phyloP scores from a whole-genome alignment of 1,284 basidiomycete genomes.

The Ceratobasidium sp. region DNA sequence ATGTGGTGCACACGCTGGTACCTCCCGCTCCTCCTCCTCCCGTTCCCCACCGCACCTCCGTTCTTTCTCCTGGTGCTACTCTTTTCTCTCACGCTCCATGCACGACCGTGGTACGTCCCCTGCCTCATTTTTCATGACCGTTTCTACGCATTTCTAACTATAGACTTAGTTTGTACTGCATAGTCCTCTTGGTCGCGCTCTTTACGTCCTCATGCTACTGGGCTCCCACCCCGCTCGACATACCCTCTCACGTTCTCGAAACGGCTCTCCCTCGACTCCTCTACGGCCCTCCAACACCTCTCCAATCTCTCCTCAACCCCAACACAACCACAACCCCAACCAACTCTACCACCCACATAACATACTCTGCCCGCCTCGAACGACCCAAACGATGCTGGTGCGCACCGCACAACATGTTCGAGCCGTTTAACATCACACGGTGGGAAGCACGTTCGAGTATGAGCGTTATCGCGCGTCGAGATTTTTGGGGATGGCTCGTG shows the following conservation, averaged over 20 bases:
- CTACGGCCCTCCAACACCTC: slow-evolving; percentile 68
- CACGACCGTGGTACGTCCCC: slow-evolving; percentile 77
- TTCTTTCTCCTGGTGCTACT: slow-evolving; percentile 81
- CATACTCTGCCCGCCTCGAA: slow-evolving; percentile 35
- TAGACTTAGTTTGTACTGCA: slow-evolving; percentile 79
- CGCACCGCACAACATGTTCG: slow-evolving; percentile 70
- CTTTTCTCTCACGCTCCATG: slow-evolving; percentile 79
- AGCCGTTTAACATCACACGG: slow-evolving; percentile 76
- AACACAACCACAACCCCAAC: slow-evolving; percentile 58
- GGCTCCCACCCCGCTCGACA: slow-evolving; percentile 73
- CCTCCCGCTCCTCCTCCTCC: slow-evolving; percentile 78
- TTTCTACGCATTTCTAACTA: slow-evolving; percentile 27
- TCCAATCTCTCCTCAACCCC: slow-evolving; percentile 76
- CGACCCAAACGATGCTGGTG: slow-evolving; percentile 76
- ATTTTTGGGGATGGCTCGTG: slow-evolving; percentile 44
- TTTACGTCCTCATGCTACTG: slow-evolving; percentile 88
- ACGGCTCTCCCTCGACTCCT: slow-evolving; percentile 66
- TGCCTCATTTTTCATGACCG: slow-evolving; percentile 42
- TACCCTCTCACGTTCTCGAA: slow-evolving; percentile 40
- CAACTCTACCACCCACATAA: slow-evolving; percentile 50
- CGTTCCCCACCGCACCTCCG: slow-evolving; percentile 81
- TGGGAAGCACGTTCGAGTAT: slow-evolving; percentile 68
- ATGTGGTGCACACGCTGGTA: slow-evolving; percentile 62
- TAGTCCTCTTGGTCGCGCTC: slow-evolving; percentile 79
- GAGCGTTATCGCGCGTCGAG: slow-evolving; percentile 53